Conservation (phyloP, 768 basidiomycete species). For the Hygrophorus pudorinus region DNA sequence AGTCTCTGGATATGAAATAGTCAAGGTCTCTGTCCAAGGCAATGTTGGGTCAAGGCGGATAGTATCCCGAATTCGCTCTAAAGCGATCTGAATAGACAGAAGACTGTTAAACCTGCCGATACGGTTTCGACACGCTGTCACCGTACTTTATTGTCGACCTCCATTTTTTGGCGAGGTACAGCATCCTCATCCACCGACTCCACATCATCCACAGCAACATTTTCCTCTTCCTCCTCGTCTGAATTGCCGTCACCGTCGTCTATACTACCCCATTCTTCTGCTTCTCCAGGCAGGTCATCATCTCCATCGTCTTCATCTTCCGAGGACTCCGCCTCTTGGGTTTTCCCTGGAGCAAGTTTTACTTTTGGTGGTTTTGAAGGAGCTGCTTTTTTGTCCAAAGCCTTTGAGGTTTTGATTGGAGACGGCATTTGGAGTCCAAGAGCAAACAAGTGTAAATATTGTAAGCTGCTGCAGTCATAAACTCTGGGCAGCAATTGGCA, state of each 20-base stretch:
- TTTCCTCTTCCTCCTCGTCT: conserved; percentile 24
- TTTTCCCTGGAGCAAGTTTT: conserved; percentile 49
- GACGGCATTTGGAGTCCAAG: too few species aligned
- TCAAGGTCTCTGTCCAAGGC: conserved; percentile 80
- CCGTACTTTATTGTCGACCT: conserved; percentile 72
- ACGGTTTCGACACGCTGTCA: background rate
- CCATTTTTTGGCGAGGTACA: conserved; percentile 73
- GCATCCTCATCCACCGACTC: conserved; percentile 72
- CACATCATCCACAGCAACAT: conserved; percentile 60
- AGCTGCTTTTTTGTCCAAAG: too few species aligned
- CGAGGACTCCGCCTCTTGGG: conserved; percentile 42
- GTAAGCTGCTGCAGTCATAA: too few species aligned
- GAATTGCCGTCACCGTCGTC: conserved; percentile 12
- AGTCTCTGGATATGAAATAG: conserved; percentile 58
- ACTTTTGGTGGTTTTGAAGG: conserved; percentile 19
- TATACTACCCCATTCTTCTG: conserved; percentile 27
- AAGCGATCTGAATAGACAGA: conserved; percentile 42
- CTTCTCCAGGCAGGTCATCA: conserved; percentile 46
- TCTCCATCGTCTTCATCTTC: conserved; percentile 63
- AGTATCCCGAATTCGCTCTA: conserved; percentile 70
- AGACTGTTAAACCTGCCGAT: background rate
- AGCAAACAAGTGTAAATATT: too few species aligned
- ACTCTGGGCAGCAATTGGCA: too few species aligned
- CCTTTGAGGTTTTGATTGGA: too few species aligned
- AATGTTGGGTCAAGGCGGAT: conserved; percentile 67